Evolutionary conservation across 2,329 filamentous ascomycete species (phyloP).

Genomic region (Sarocladium strictum): DNA sequence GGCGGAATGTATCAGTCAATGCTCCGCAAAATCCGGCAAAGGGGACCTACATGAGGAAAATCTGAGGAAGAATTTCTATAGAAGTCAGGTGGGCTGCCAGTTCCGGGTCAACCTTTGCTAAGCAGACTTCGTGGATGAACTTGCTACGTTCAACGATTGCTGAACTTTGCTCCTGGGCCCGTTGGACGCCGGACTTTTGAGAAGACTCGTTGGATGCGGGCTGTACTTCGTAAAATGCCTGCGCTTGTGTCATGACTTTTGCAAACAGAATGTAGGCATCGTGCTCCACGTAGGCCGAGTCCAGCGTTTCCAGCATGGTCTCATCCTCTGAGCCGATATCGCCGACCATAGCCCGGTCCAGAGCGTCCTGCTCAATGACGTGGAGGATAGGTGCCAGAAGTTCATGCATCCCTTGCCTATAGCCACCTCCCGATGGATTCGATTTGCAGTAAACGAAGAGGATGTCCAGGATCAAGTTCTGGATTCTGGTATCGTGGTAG

Average conservation of each 20-base stretch:
- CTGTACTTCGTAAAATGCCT: slow-evolving; percentile 75
- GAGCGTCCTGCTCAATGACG: slow-evolving; percentile 75
- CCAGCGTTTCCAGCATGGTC: slow-evolving; percentile 60
- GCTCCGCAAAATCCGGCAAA: background rate
- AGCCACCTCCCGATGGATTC: slow-evolving; percentile 77
- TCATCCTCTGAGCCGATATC: slow-evolving; percentile 35
- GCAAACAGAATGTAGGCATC: slow-evolving; percentile 85
- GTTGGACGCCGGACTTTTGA: slow-evolving; percentile 14
- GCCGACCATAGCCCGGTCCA: slow-evolving; percentile 43
- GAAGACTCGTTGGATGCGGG: slow-evolving; percentile 25
- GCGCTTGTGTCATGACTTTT: slow-evolving; percentile 80
- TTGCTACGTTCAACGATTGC: slow-evolving; percentile 78
- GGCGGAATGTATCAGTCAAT: background rate
- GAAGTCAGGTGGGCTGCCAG: slow-evolving; percentile 72
- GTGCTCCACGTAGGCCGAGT: slow-evolving; percentile 74
- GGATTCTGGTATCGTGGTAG: slow-evolving; percentile 74
- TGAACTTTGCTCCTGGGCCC: slow-evolving; percentile 31
- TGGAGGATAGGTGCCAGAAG: slow-evolving; percentile 83
- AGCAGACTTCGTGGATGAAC: slow-evolving; percentile 76
- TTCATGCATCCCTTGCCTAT: slow-evolving; percentile 99
- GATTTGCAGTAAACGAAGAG: slow-evolving; percentile 94
- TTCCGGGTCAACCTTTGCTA: slow-evolving; percentile 76
- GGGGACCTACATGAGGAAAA: slow-evolving; percentile 78
- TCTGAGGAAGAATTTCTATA: slow-evolving; percentile 89
- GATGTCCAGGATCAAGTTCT: slow-evolving; percentile 78